phyloP scores from a whole-genome alignment of 148 eudicot genomes.

The Fagopyrum esculentum region DNA sequence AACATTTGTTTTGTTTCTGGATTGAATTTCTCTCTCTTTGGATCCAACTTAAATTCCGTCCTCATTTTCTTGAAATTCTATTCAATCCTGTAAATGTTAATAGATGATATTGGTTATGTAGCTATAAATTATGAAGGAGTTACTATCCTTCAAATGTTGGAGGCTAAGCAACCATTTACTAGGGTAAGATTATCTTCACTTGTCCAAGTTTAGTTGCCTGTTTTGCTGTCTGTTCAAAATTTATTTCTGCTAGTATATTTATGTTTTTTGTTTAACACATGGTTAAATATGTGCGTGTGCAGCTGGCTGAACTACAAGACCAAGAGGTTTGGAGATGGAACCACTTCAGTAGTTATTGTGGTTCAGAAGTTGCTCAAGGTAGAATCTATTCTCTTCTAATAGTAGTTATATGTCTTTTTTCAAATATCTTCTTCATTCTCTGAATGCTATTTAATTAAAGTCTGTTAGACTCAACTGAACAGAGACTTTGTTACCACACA shows the following conservation, averaged over 20 bases:
- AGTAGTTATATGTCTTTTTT: no score
- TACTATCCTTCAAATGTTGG: not conserved
- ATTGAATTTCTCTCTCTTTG: no score
- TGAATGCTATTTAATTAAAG: no score
- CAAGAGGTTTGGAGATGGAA: not conserved
- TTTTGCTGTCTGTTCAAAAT: not conserved
- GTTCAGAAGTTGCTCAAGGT: not conserved
- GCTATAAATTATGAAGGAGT: not conserved
- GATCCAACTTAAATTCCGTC: no score
- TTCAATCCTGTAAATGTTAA: not conserved
- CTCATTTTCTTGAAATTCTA: not conserved
- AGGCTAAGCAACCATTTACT: not conserved
- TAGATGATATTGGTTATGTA: constrained; percentile 2
- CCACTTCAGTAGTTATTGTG: not conserved
- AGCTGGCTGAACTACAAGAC: constrained; percentile 2
- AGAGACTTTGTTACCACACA: no score
- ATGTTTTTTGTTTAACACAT: no score
- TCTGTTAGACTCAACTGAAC: no score
- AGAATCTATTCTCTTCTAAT: not conserved
- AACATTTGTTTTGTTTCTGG: no score
- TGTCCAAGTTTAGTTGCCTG: not conserved
- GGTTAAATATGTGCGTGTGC: not conserved
- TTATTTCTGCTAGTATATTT: not conserved
- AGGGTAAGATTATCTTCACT: not conserved
- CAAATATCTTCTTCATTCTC: no score